Base-by-base conservation (phyloP, 495 filamentous ascomycete genomes). In the Alectoria sarmentosa region DNA sequence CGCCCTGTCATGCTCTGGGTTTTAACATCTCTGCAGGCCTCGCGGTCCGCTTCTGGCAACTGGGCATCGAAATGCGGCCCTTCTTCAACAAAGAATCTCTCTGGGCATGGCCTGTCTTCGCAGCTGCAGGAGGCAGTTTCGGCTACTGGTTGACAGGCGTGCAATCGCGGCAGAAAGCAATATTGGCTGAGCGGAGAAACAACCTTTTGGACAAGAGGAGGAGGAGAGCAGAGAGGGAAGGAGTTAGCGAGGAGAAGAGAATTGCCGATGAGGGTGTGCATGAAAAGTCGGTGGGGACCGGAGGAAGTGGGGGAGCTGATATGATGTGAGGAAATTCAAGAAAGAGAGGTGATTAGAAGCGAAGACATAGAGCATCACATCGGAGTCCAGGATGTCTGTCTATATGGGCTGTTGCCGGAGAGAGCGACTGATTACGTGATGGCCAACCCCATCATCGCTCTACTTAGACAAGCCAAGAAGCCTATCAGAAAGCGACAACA, bases 31-130 rank as follows among this genome's bases (percentile, higher is more conserved):
- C 17, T 23, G 30, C 65, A 98, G 94, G 94, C 80, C 73, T 96
- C 73, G 90, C 86, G 72, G 88, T 92, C 73, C 91, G 93, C 68
- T 78, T 91, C 75, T 96, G 90, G 91, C 93, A 96, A 78, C 88
- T 98, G 74, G 95, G 92, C 69, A 91, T 98, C 72, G 93, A 98
- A 79, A 95, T 96, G 93, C 92, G 94, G 63, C 94, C 94, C 26
- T 85, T 96, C 75, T 88, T 96, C 80, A 84, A 84, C 75, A 82
- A 78, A 64, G 80, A 85, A 72, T 85, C 88, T 48, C 81, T 94
- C 66, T 93, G 88, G 88, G 91, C 83, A n/a, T 98, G 95, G 78
- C 92, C 95, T 59, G 75, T 96, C 72, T 98, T 92, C 75, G 91
- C 83, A 34, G 84, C 80, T 65, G 82, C 90, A 62, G 92, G 92